Evolutionary conservation across 768 basidiomycete species (phyloP).

Genomic region (Rhizopogon sp.): DNA sequence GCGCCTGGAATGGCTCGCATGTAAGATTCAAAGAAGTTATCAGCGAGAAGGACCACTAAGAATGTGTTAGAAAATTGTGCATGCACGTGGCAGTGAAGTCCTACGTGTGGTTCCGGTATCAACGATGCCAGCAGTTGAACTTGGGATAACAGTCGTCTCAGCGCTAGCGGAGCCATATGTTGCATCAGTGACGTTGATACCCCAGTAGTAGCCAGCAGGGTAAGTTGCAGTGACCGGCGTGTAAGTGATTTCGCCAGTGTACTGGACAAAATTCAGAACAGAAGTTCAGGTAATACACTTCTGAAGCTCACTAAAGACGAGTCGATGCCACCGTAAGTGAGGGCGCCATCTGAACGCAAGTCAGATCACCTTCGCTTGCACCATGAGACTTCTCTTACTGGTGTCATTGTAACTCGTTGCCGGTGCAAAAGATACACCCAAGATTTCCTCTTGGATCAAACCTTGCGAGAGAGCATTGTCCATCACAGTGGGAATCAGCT

Average conservation of each 20-base stretch:
- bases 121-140: slow-evolving; percentile 14
- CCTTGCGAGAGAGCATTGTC: slow-evolving; percentile 12
- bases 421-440: slow-evolving; percentile 13
- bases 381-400: not conserved
- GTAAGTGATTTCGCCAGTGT: slow-evolving; percentile 14
- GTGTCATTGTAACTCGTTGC: slow-evolving; percentile 7
- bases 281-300: not conserved
- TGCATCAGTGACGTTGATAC: slow-evolving; percentile 10
- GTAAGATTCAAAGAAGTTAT: slow-evolving; percentile 2
- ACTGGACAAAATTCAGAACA: not conserved
- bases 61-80: not conserved
- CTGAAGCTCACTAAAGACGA: slow-evolving; percentile 3
- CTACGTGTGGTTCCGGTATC: slow-evolving; percentile 17
- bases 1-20: not conserved
- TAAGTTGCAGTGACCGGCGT: slow-evolving; percentile 14
- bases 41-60: slow-evolving; percentile 9
- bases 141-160: slow-evolving; percentile 3
- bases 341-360: slow-evolving; percentile 7
- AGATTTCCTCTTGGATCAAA: slow-evolving; percentile 7
- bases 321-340: slow-evolving; percentile 15
- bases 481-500: slow-evolving; percentile 13
- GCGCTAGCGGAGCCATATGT: slow-evolving; percentile 1
- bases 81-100: not conserved
- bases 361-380: not conserved
- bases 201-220: slow-evolving; percentile 16